Conservation (phyloP, 2,329 filamentous ascomycete genomes). For the Sclerotinia spermophila region DNA sequence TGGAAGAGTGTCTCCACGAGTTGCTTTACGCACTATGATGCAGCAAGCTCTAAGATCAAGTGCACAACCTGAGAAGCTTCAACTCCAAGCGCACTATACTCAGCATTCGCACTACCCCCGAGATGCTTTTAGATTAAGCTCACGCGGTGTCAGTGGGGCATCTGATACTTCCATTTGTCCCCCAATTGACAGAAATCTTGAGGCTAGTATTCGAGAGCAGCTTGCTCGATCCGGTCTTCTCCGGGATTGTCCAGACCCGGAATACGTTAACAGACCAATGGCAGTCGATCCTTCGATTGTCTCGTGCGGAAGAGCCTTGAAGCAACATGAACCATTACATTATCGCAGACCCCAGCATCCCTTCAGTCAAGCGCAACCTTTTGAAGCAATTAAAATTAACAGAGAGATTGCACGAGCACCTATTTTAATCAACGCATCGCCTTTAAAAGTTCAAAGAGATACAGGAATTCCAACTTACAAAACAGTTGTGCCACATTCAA, state of each 20-base stretch:
- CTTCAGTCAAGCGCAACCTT: not conserved
- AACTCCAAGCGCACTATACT: not conserved
- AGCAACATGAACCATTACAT: not conserved
- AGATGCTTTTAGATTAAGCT: not conserved
- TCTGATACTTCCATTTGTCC: constrained; percentile 3
- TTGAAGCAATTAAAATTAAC: not conserved
- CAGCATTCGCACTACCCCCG: constrained; percentile 2
- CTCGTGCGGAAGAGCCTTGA: constrained; percentile 21
- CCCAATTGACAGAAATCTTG: constrained; percentile 7
- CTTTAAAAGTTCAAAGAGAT: not conserved
- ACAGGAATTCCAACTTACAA: constrained; percentile 1
- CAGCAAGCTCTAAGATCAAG: constrained; percentile 7
- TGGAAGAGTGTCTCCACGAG: not conserved
- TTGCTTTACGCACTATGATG: constrained; percentile 14
- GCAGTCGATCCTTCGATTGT: constrained; percentile 28
- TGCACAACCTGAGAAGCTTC: not conserved
- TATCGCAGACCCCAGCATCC: constrained; percentile 7
- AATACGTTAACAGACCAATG: constrained; percentile 13
- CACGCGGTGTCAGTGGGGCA: not conserved
- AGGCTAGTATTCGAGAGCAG: constrained; percentile 13
- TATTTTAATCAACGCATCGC: not conserved
- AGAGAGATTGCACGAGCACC: not conserved
- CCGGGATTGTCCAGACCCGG: constrained; percentile 15
- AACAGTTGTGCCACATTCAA: not conserved
- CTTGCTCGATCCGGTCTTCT: constrained; percentile 17